Base-by-base conservation (phyloP, 2,329 filamentous ascomycete species). In the Colletotrichum musae region DNA sequence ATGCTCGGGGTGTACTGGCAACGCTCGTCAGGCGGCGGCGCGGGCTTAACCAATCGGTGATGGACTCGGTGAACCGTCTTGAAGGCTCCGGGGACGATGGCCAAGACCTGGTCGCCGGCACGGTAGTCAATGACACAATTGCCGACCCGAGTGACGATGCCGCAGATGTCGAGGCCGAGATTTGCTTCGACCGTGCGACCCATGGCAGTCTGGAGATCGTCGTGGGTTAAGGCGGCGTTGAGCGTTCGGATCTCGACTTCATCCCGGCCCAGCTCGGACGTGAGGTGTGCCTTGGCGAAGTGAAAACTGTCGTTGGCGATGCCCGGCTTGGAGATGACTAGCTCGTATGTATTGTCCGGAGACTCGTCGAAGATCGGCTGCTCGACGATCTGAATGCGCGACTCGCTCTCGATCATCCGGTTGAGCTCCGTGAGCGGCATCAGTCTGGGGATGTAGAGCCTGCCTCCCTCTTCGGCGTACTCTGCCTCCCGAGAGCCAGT, bases 401-500 rank as follows among this genome's bases (percentile, higher is more conserved):
- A 58, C 7, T 61, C 57, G 43, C 48, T 59, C 71, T 87, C 85
- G 2, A 88, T 81, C n/a, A 84, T 67, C 5, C 73, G 73, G 70
- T 88, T 88, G 32, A 88, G 72, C 1, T 70, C 41, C 2, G 67
- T 43, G 1, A 86, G 68, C 0, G 83, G 81, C 51, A 77, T 73
- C 2, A 88, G 76, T 4, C 86, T 81, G 6, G 86, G 85, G 4
- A 87, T 79, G 66, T 77, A 82, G 3, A 87, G 62, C 28, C 74
- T 74, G 3, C 80, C 79, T 2, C 74, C 69, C 5, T 78, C 73
- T 62, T 83, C 81, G 2, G 80, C 80, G 70, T 82, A 88, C 67
- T 88, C 86, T 1, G 78, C 76, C 53, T 86, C 85, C 5, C 66
- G 72, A 18, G 74, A 74, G 10, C 56, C 71, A 3, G 73, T 61